Evolutionary conservation across 2,329 filamentous ascomycete species (phyloP), one percentile per base, ranked within the genome.

Genomic region (Aspergillus sp.): DNA sequence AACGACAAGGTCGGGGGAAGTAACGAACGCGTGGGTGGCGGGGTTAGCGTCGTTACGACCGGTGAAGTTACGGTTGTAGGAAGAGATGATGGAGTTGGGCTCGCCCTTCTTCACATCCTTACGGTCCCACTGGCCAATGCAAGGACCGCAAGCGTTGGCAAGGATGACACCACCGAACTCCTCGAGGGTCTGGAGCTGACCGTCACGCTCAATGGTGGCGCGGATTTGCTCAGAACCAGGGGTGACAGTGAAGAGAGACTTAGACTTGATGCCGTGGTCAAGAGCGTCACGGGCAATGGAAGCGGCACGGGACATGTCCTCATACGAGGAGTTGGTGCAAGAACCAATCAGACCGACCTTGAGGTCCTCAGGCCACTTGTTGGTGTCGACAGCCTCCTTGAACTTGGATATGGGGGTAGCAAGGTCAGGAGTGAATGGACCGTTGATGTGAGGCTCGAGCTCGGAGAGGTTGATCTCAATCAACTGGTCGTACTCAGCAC

Each of bases 1-100:
- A 46, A 94, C 88, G 39, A 94, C 89, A 53, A 95, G 77, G 68
- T 95, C 90, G 48, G 90, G 90, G 5, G 89, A 95, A 55, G 90
- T 85, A 58, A 95, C 90, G 71, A 95, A 95, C 49, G 88, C 88
- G 78, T 95, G 90, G 45, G 90, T 95, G 47, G 89, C 89, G 37
- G 90, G 90, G 80, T 95, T 97, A 59, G 88, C 90, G 61, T 95
- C 90, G 72, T 97, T 97, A 69, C 93, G 89, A 58, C 91, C 91
- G 53, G 91, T 97, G 79, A 98, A 97, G 84, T 98, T 97, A 74
- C 93, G 90, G 86, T 98, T 98, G 85, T 96, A 98, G 23, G 93
- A 97, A 42, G 90, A 96, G 69, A 98, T 79, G 70, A 98, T 98
- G 5, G 90, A 94, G 84, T 98, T 98, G 64, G 90, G 78, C 62